These are phyloP conservation scores for Aspergillus neotritici DNA, from an alignment of 2,329 filamentous ascomycete species.

Conservation along the genomic window DNA sequence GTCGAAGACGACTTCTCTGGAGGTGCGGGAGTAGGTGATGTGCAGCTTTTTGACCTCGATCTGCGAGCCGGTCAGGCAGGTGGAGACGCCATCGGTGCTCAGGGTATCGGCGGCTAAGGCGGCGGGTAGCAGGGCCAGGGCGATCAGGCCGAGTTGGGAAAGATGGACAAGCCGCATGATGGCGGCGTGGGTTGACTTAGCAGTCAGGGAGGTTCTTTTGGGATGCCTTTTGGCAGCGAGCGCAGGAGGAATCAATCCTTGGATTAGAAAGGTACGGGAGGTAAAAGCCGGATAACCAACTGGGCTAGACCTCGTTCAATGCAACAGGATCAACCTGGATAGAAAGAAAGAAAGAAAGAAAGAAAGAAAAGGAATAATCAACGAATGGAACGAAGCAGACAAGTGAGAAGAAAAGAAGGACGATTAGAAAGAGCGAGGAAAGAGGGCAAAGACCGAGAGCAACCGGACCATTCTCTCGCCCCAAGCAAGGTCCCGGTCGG, in stretches of 20 bases:
- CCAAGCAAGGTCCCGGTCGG: no score
- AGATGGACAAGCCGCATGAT: constrained; percentile 24
- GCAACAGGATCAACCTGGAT: constrained; percentile 27
- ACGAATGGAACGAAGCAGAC: not conserved
- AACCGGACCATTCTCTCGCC: no score
- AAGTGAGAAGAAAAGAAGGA: not conserved
- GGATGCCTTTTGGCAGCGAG: no score
- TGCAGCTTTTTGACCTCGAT: constrained; percentile 70
- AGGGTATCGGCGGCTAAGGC: constrained; percentile 66
- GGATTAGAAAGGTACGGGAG: not conserved
- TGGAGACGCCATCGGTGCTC: constrained; percentile 71
- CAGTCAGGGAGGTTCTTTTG: not conserved
- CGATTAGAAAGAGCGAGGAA: no score
- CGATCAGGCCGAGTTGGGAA: constrained; percentile 18
- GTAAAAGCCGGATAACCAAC: constrained; percentile 1
- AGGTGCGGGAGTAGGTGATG: constrained; percentile 71
- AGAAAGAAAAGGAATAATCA: not conserved
- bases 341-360: constrained; percentile 11
- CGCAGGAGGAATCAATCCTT: no score
- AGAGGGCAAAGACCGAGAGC: no score
- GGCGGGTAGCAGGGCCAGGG: constrained; percentile 22
- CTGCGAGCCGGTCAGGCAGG: constrained; percentile 54
- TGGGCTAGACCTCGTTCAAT: constrained; percentile 7
- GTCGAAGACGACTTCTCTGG: constrained; percentile 71
- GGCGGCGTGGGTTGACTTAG: no score